Evolutionary conservation across 768 basidiomycete species (phyloP), one percentile per base, ranked within the genome.

Genomic region (Pilatotrama ljubarskyi): DNA sequence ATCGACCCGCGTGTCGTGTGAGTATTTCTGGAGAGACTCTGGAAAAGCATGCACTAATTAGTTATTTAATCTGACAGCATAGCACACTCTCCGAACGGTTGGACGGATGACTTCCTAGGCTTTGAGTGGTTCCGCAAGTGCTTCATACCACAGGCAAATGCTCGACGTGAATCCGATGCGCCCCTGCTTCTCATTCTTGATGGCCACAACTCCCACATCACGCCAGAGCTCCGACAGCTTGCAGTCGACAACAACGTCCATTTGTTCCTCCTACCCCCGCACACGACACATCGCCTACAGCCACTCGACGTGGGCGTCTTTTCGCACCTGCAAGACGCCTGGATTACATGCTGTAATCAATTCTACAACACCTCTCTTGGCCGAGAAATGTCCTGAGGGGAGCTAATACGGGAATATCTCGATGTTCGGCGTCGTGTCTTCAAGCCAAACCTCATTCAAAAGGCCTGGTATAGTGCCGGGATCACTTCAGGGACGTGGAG

Each of bases 231-330:
- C 37, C 54, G 64, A 15, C 42, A 68, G 15, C 52, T 72, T 24
- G 77, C 75, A 2, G 26, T 58, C 5, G 32, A 66, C 38, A 51
- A 75, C 53, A 62, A 68, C 20, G 71, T 78, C 36, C 53, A 72
- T 1, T 40, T 79, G 8, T 70, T 75, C 42, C 66, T 55, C 26
- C 68, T 79, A 36, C 80, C 77, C 1, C 68, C 77, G 22, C 75
- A 82, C 37, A 76, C 70, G 0, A 81, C 79, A 0, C 79, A 80
- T 52, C 58, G 64, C 13, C 73, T 79, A 0, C 78, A 80, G 64
- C 78, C 80, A 0, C 74, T 76, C 26, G 75, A 81, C 66, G 75
- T 80, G 51, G 74, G 72, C 5, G 70, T 74, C 35, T 81, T 80
- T 64, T 72, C 66, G 0, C 73, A 72, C 0, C 41, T 77, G 1